Conservation (phyloP, 306 rosid species). For the Vigna unguiculata region DNA sequence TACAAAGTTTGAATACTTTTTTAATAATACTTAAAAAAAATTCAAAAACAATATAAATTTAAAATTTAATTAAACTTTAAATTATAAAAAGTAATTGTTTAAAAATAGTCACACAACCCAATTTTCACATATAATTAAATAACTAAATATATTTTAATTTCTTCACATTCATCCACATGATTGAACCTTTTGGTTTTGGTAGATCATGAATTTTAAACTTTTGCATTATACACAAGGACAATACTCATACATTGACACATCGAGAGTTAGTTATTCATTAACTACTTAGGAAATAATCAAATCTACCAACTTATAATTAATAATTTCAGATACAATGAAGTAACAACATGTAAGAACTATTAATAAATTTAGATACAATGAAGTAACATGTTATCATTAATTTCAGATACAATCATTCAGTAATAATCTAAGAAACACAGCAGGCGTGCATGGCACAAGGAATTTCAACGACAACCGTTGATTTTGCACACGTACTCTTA, state of each 20-base stretch:
- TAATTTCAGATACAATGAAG: background rate
- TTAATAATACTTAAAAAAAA: too few species aligned
- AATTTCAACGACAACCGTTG: slow-evolving; percentile 46
- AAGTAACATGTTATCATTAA: background rate
- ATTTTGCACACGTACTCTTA: slow-evolving; percentile 12
- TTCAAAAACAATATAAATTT: too few species aligned
- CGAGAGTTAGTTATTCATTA: background rate
- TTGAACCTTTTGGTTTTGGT: too few species aligned
- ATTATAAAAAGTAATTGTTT: too few species aligned
- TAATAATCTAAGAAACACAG: background rate
- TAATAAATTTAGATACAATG: too few species aligned
- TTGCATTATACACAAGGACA: background rate
- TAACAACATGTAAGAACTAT: background rate
- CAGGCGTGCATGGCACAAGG: slow-evolving; percentile 37
- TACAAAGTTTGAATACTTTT: too few species aligned
- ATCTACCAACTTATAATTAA: background rate
- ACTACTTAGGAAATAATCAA: background rate
- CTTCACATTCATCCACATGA: too few species aligned
- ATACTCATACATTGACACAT: background rate
- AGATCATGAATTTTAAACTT: background rate
- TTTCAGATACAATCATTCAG: background rate
- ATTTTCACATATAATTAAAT: too few species aligned
- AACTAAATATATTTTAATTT: too few species aligned
- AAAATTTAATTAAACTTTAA: too few species aligned
- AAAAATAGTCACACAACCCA: too few species aligned